These are phyloP conservation scores for Pichia sp. DNA, from an alignment of 1,139 yeast genomes.

Conservation along the genomic window DNA sequence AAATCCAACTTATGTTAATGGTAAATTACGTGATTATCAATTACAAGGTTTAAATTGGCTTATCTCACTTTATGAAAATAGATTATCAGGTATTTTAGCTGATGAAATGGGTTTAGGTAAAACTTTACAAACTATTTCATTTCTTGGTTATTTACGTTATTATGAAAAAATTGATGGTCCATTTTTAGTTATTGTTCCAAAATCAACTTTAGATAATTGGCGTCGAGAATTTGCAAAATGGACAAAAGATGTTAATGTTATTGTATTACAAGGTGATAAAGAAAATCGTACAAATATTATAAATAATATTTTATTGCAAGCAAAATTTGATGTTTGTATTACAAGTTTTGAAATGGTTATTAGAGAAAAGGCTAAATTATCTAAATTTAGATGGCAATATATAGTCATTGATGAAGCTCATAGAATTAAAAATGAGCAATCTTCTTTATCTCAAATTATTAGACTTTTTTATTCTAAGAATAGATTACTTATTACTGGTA, in stretches of 20 bases:
- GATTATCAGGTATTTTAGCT: constrained; percentile 86
- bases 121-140: constrained; percentile 88
- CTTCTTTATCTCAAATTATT: constrained; percentile 82
- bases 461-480: constrained; percentile 80
- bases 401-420: constrained; percentile 96
- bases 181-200: constrained; percentile 86
- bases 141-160: constrained; percentile 80
- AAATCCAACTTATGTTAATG: constrained; percentile 69
- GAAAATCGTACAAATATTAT: constrained; percentile 64
- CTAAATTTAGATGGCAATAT: constrained; percentile 88
- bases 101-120: constrained; percentile 99
- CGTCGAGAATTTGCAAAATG: constrained; percentile 85
- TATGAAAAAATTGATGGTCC: constrained; percentile 82
- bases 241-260: constrained; percentile 92
- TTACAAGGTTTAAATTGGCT: constrained; percentile 93
- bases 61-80: constrained; percentile 74
- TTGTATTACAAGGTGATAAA: constrained; percentile 83
- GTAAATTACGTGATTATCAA: constrained; percentile 72
- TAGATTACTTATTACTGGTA: constrained; percentile 85
- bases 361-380: constrained; percentile 73
- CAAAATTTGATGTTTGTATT: constrained; percentile 81
- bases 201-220: constrained; percentile 95
- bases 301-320: constrained; percentile 51
- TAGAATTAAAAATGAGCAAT: constrained; percentile 89
- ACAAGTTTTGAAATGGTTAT: constrained; percentile 93